These are phyloP conservation scores for Macrocystidia cucumis DNA, from an alignment of 1,284 basidiomycete genomes.

Conservation along the genomic window DNA sequence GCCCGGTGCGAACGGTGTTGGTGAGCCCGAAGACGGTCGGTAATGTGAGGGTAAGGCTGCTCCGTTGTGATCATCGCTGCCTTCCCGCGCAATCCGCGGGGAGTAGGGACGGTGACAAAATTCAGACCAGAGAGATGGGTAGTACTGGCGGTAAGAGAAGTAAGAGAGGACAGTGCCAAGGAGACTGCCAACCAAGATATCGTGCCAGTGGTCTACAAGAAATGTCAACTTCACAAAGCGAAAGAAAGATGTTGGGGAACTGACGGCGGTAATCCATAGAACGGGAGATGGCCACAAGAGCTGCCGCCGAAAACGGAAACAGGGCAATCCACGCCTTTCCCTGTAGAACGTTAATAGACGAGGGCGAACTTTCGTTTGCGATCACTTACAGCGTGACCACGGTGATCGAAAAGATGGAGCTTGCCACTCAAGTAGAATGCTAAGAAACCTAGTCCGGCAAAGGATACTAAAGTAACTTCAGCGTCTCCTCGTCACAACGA, in stretches of 20 bases:
- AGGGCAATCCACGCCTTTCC: constrained; percentile 82
- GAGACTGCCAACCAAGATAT: constrained; percentile 75
- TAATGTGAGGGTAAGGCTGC: constrained; percentile 37
- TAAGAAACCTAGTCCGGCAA: constrained; percentile 89
- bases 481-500: background rate
- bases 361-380: background rate
- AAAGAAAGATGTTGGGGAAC: constrained; percentile 16
- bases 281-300: constrained; percentile 86
- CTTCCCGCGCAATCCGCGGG: constrained; percentile 53
- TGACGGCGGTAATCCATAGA: constrained; percentile 85
- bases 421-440: constrained; percentile 89
- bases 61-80: constrained; percentile 24
- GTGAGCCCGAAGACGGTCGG: constrained; percentile 10
- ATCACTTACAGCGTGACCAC: constrained; percentile 65
- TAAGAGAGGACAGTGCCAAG: constrained; percentile 72
- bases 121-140: constrained; percentile 51
- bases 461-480: constrained; percentile 55
- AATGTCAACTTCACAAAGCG: background rate
- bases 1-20: constrained; percentile 5
- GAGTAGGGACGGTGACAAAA: constrained; percentile 70
- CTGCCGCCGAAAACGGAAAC: constrained; percentile 71
- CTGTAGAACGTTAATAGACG: constrained; percentile 23
- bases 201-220: constrained; percentile 75
- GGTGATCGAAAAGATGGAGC: constrained; percentile 81
- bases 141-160: constrained; percentile 81